Percentiles rank a stretch among this genome's conserved stretches.
Conservation (phyloP, 2,329 filamentous ascomycete genomes). For the Calonectria naviculata region DNA sequence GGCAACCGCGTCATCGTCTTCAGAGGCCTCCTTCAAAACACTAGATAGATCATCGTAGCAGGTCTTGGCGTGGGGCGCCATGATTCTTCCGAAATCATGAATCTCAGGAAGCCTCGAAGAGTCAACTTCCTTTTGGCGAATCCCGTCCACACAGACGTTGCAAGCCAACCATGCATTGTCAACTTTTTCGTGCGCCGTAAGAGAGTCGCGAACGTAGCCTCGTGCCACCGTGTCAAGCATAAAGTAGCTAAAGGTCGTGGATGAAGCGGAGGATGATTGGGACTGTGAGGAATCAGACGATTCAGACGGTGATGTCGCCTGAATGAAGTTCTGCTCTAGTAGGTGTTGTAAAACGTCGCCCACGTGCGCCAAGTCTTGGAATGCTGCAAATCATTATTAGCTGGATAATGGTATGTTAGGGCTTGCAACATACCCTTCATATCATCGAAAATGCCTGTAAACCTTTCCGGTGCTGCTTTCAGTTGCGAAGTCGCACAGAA, state of each 20-base stretch:
- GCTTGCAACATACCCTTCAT: slow-evolving; percentile 17
- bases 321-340: slow-evolving; percentile 14
- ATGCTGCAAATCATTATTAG: neutral
- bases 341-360: slow-evolving; percentile 21
- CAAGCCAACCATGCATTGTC: slow-evolving; percentile 21
- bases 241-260: slow-evolving; percentile 13
- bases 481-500: slow-evolving; percentile 17
- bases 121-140: slow-evolving; percentile 18
- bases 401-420: too few species aligned
- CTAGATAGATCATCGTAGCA: slow-evolving; percentile 19
- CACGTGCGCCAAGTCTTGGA: slow-evolving; percentile 16
- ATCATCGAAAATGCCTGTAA: slow-evolving; percentile 8
- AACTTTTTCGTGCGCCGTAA: slow-evolving; percentile 9
- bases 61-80: slow-evolving; percentile 20
- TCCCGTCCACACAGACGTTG: slow-evolving; percentile 16
- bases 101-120: slow-evolving; percentile 16
- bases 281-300: slow-evolving; percentile 17
- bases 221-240: slow-evolving; percentile 14
- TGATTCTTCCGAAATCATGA: slow-evolving; percentile 21
- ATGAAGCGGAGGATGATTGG: slow-evolving; percentile 5
- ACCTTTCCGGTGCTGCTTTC: slow-evolving; percentile 14
- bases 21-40: slow-evolving; percentile 6
- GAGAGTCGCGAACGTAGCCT: slow-evolving; percentile 16
- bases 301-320: slow-evolving; percentile 4
- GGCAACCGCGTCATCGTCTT: slow-evolving; percentile 12